Percentiles rank a stretch among this genome's conserved stretches.
Conservation (phyloP, 2,329 filamentous ascomycete genomes). For the Pseudocercospora crystallina region DNA sequence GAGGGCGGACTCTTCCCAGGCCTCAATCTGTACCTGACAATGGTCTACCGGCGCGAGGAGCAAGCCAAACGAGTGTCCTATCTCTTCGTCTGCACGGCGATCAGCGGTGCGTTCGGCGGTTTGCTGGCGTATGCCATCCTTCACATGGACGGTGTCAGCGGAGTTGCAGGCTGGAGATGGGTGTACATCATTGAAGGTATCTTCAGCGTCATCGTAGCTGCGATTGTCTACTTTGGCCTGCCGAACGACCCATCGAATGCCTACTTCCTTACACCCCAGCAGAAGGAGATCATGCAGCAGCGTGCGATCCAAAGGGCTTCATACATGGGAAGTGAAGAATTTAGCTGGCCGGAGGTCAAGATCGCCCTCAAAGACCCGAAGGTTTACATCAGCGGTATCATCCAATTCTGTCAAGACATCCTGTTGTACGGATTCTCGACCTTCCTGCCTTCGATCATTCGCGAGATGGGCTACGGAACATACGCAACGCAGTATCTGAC, state of each 20-base stretch:
- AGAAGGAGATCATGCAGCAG: constrained; percentile 50
- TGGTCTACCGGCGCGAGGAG: constrained; percentile 46
- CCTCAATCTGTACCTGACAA: constrained; percentile 37
- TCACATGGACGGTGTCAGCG: constrained; percentile 65
- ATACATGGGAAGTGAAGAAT: constrained; percentile 53
- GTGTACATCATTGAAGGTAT: constrained; percentile 35
- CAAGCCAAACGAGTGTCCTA: constrained; percentile 42
- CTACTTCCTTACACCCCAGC: constrained; percentile 46
- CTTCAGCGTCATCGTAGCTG: constrained; percentile 29
- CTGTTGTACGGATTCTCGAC: constrained; percentile 48
- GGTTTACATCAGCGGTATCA: constrained; percentile 48
- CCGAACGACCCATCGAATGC: constrained; percentile 45
- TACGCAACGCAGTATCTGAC: constrained; percentile 47
- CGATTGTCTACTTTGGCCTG: constrained; percentile 33
- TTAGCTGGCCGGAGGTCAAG: constrained; percentile 52
- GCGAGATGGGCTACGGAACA: constrained; percentile 41
- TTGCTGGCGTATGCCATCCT: constrained; percentile 56
- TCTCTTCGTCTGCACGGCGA: constrained; percentile 43
- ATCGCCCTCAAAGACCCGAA: constrained; percentile 53
- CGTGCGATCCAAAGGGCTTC: constrained; percentile 44
- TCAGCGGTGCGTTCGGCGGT: constrained; percentile 42
- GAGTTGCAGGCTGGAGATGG: constrained; percentile 51
- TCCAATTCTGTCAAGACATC: constrained; percentile 54
- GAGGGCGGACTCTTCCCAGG: constrained; percentile 29
- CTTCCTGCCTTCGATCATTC: constrained; percentile 22